A percentile compares a stretch with the other conserved stretches of the same genome.
Conservation (phyloP, 2,329 filamentous ascomycete genomes). For the Penicillium polonicum region DNA sequence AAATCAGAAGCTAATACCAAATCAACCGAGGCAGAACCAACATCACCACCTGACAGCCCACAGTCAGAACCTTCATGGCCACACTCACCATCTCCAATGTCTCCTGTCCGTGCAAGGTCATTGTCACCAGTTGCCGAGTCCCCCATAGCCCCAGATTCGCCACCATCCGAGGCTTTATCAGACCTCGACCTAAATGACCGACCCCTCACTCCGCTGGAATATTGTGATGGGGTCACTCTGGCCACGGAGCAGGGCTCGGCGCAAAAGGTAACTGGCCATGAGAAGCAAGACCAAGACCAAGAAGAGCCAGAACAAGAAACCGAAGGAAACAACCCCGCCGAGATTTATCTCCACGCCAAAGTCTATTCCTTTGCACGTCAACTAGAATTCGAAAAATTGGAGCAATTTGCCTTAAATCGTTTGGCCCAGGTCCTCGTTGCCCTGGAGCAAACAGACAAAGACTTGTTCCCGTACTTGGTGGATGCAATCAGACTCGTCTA, state of each 20-base stretch:
- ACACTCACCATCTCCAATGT: not conserved
- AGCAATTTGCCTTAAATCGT: not conserved
- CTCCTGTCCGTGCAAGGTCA: not conserved
- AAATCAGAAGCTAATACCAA: not conserved
- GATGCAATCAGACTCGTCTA: slow-evolving; percentile 11
- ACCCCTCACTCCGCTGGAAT: not conserved
- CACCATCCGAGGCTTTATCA: not conserved
- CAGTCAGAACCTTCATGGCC: not conserved
- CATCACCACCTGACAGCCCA: not conserved
- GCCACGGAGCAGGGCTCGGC: not conserved
- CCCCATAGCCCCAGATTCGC: not conserved
- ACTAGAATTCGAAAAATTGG: not conserved
- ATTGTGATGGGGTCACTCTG: not conserved
- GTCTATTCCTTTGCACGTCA: slow-evolving; percentile 9
- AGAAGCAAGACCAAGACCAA: not conserved
- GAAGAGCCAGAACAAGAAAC: not conserved
- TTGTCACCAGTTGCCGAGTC: not conserved
- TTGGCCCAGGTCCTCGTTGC: slow-evolving; percentile 3
- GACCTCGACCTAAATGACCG: not conserved
- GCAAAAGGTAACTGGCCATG: not conserved
- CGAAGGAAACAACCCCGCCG: not conserved
- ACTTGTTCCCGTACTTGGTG: not conserved
- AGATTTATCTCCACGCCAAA: slow-evolving; percentile 8
- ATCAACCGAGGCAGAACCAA: not conserved
- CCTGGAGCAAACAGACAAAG: not conserved